phyloP scores from a whole-genome alignment of 129 eudicot species.

The Escallonia herrerae region DNA sequence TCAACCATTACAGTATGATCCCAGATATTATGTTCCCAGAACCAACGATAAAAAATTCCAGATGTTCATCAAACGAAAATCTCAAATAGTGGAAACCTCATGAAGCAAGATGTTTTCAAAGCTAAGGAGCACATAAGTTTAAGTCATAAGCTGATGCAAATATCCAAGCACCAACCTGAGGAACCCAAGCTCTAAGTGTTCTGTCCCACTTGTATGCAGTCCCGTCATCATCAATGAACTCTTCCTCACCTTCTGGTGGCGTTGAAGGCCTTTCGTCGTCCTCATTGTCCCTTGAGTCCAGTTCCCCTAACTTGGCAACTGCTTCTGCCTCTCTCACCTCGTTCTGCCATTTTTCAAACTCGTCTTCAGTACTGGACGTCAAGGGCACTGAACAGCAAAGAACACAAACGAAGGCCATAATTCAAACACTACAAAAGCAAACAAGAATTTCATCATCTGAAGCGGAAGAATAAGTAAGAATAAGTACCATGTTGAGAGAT shows the following conservation, averaged over 20 bases:
- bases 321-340: conserved; percentile 79
- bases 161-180: conserved; percentile 54
- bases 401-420: neutral
- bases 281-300: conserved; percentile 19
- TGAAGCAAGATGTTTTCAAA: too few relatives aligned
- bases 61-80: too few relatives aligned
- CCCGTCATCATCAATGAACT: conserved; percentile 97
- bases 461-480: conserved; percentile 12
- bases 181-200: conserved; percentile 84
- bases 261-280: conserved; percentile 68
- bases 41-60: too few relatives aligned
- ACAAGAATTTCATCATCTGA: conserved; percentile 11
- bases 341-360: conserved; percentile 77
- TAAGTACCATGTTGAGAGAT: conserved; percentile 31
- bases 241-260: conserved; percentile 96
- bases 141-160: neutral
- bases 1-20: too few relatives aligned
- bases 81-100: too few relatives aligned
- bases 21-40: too few relatives aligned
- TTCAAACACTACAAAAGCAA: neutral
- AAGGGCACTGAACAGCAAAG: conserved; percentile 34
- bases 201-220: conserved; percentile 90
- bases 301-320: conserved; percentile 31
- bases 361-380: conserved; percentile 49
- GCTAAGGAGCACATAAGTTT: neutral